phyloP scores from a whole-genome alignment of 2,329 filamentous ascomycete species.

The Microdochium nivale region DNA sequence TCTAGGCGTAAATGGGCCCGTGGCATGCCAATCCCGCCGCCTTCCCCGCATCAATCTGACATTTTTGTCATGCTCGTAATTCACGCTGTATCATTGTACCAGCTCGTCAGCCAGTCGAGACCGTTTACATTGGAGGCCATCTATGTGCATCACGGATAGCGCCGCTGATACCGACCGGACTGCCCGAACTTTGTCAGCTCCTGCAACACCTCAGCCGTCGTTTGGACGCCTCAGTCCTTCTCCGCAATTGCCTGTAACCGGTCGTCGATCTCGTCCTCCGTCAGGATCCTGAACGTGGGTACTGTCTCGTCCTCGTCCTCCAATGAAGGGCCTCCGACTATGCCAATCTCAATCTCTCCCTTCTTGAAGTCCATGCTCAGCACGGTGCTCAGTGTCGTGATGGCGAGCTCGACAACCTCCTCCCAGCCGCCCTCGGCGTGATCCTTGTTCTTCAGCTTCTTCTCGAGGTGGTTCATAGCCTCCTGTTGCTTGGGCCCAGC shows the following conservation, averaged over 20 bases:
- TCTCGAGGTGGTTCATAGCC: constrained; percentile 96
- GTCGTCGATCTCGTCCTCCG: constrained; percentile 97
- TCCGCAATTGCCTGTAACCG: constrained; percentile 95
- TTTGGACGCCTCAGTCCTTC: constrained; percentile 65
- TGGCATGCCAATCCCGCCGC: no score
- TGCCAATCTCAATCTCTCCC: constrained; percentile 94
- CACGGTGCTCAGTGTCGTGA: constrained; percentile 89
- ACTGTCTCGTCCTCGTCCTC: constrained; percentile 80
- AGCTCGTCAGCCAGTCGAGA: not conserved
- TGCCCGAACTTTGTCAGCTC: not conserved
- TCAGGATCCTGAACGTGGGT: constrained; percentile 75
- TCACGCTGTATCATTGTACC: not conserved
- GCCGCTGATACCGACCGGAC: not conserved
- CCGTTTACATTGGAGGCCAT: not conserved
- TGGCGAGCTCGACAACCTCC: constrained; percentile 94
- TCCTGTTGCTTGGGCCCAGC: constrained; percentile 98
- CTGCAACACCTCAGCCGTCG: not conserved
- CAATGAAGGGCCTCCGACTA: constrained; percentile 78
- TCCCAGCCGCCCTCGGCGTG: constrained; percentile 87
- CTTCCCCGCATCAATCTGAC: no score
- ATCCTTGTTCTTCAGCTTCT: constrained; percentile 99
- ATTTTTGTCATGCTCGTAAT: no score
- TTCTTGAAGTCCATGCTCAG: constrained; percentile 99
- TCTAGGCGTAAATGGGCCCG: no score
- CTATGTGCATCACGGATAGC: not conserved